Conservation (phyloP, 768 basidiomycete genomes). For the Phanerochaete carnosa region DNA sequence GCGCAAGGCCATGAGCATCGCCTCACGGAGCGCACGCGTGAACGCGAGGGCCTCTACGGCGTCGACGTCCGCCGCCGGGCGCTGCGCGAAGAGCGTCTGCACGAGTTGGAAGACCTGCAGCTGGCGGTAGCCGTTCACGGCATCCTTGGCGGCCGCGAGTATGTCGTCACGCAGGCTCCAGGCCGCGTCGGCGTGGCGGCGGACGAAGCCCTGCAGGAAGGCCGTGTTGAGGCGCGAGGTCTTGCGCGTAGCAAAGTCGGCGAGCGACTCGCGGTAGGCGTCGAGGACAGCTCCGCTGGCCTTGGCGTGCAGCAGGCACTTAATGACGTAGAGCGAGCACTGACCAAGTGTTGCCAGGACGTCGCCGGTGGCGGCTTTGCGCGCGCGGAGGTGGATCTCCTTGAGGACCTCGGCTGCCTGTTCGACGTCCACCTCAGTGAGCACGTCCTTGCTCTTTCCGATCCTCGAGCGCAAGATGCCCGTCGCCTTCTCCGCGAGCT, state of each 20-base stretch:
- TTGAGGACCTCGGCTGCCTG: conserved; percentile 45
- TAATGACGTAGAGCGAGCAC: conserved; percentile 68
- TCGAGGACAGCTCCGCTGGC: conserved; percentile 41
- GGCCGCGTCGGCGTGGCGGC: conserved; percentile 57
- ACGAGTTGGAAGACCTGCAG: conserved; percentile 73
- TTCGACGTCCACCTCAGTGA: conserved; percentile 39
- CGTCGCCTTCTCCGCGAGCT: conserved; percentile 84
- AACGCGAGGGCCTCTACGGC: conserved; percentile 43
- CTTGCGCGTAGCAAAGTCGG: conserved; percentile 80
- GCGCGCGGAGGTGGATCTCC: conserved; percentile 70
- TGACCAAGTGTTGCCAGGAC: conserved; percentile 61
- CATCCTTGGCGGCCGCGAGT: conserved; percentile 50
- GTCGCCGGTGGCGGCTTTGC: conserved; percentile 60
- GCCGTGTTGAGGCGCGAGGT: conserved; percentile 65
- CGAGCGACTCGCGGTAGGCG: conserved; percentile 63
- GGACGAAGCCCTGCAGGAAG: conserved; percentile 80
- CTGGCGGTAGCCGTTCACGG: conserved; percentile 76
- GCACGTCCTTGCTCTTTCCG: conserved; percentile 66
- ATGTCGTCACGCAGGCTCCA: conserved; percentile 65
- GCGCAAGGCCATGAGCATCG: conserved; percentile 45
- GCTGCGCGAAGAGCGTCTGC: conserved; percentile 55
- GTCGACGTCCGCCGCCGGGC: conserved; percentile 40
- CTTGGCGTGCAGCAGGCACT: conserved; percentile 39
- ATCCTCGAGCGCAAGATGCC: conserved; percentile 75
- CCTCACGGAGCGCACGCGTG: conserved; percentile 46